Conservation (phyloP, 2,329 filamentous ascomycete species). For the Penicillium sp. region DNA sequence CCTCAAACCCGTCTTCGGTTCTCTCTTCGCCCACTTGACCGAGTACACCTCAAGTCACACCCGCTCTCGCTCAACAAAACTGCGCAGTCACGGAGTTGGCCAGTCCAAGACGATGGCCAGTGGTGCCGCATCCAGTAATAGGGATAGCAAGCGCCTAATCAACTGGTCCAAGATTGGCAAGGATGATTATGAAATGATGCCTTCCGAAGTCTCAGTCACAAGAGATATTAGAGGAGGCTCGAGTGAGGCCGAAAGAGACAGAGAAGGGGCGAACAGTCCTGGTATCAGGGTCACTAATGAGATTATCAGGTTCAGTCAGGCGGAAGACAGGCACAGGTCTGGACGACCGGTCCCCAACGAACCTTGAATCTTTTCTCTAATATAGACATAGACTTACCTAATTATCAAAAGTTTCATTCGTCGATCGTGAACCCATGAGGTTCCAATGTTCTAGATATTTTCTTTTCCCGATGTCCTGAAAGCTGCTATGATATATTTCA, state of each 20-base stretch:
- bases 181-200: conserved; percentile 32
- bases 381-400: background rate
- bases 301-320: conserved; percentile 14
- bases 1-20: conserved; percentile 50
- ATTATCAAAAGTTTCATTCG: background rate
- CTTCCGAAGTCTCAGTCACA: conserved; percentile 22
- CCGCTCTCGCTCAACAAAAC: conserved; percentile 14
- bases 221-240: conserved; percentile 2
- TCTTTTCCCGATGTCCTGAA: too few species aligned
- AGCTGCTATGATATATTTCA: too few species aligned
- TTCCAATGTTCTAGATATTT: too few species aligned
- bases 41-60: conserved; percentile 26
- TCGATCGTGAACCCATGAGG: too few species aligned
- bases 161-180: conserved; percentile 21
- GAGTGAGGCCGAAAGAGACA: background rate
- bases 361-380: background rate
- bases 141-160: conserved; percentile 25
- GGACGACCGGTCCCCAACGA: background rate
- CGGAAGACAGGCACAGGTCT: background rate
- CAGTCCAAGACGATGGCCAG: conserved; percentile 17
- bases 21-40: conserved; percentile 22
- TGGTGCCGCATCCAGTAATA: conserved; percentile 13
- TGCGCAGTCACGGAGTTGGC: conserved; percentile 7
- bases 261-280: conserved; percentile 1
- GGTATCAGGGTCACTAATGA: conserved; percentile 28